A percentile compares a stretch with the other conserved stretches of the same genome.
These are phyloP conservation scores for Boletus reticulatus DNA, from an alignment of 768 basidiomycete species.

Conservation along the genomic window DNA sequence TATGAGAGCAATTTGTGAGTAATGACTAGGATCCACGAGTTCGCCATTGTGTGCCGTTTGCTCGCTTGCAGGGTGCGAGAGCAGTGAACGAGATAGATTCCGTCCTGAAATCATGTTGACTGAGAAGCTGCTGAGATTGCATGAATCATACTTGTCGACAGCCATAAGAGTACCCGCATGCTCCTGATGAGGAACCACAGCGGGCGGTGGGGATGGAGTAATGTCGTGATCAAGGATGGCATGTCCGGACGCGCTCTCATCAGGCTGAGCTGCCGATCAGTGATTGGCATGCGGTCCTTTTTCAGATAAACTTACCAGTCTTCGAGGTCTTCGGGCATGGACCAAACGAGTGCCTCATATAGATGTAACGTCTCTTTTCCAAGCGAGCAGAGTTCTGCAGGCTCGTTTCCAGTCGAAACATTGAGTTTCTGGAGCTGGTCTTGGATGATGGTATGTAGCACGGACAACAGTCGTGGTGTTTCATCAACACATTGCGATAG, in stretches of 20 bases:
- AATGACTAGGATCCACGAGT: constrained; percentile 27
- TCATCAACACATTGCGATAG: constrained; percentile 29
- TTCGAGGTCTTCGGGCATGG: constrained; percentile 41
- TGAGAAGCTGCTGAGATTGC: background rate
- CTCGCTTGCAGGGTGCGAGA: constrained; percentile 35
- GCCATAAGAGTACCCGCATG: constrained; percentile 48
- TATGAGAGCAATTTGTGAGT: constrained; percentile 46
- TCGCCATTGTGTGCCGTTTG: constrained; percentile 16
- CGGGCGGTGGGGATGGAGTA: constrained; percentile 54
- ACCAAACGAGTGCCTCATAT: constrained; percentile 54
- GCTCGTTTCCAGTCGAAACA: constrained; percentile 25
- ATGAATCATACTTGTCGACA: constrained; percentile 43
- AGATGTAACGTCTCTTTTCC: constrained; percentile 44
- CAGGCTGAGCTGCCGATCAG: constrained; percentile 31
- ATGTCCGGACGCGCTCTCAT: constrained; percentile 39
- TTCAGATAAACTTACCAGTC: constrained; percentile 26
- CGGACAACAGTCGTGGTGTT: constrained; percentile 35
- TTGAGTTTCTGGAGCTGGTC: constrained; percentile 37
- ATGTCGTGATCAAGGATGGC: constrained; percentile 40
- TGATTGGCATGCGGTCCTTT: background rate
- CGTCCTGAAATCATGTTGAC: constrained; percentile 37
- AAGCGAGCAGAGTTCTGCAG: constrained; percentile 29
- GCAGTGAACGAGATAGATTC: constrained; percentile 40
- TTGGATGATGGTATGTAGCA: constrained; percentile 43
- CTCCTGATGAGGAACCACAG: constrained; percentile 47